These are phyloP conservation scores for Solanum stenotomum DNA, from an alignment of 257 asterid genomes.

Conservation along the genomic window DNA sequence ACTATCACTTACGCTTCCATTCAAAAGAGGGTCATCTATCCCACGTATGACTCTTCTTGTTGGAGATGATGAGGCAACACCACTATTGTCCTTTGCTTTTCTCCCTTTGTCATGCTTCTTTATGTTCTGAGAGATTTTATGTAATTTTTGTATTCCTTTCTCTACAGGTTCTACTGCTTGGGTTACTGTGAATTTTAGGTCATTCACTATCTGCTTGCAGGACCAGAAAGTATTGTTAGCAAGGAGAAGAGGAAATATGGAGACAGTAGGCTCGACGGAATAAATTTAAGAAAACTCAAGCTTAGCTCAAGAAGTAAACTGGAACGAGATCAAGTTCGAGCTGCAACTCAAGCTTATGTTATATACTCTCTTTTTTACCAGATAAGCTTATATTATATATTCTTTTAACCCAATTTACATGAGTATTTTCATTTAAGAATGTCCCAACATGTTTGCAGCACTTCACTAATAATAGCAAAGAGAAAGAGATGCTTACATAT, in stretches of 20 bases:
- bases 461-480: not conserved
- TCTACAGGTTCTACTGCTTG: constrained; percentile 96
- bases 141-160: constrained; percentile 78
- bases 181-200: constrained; percentile 77
- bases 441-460: not conserved
- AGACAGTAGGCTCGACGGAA: not conserved
- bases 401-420: not conserved
- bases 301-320: not conserved
- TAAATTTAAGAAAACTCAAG: not conserved
- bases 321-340: not conserved
- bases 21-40: constrained; percentile 87
- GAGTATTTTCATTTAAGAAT: not conserved
- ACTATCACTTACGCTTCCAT: constrained; percentile 81
- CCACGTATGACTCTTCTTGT: constrained; percentile 62
- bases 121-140: constrained; percentile 75
- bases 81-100: constrained; percentile 69
- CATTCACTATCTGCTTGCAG: constrained; percentile 73
- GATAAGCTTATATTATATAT: not conserved
- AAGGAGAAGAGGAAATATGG: not conserved
- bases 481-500: constrained; percentile 53
- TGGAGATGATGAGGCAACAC: constrained; percentile 40
- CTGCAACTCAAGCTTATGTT: not conserved
- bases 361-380: not conserved
- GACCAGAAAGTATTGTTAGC: not conserved
- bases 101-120: constrained; percentile 60